Percentiles rank a stretch among this genome's conserved stretches.
Conservation (phyloP, 2,329 filamentous ascomycete species). For the Monilinia polystroma region DNA sequence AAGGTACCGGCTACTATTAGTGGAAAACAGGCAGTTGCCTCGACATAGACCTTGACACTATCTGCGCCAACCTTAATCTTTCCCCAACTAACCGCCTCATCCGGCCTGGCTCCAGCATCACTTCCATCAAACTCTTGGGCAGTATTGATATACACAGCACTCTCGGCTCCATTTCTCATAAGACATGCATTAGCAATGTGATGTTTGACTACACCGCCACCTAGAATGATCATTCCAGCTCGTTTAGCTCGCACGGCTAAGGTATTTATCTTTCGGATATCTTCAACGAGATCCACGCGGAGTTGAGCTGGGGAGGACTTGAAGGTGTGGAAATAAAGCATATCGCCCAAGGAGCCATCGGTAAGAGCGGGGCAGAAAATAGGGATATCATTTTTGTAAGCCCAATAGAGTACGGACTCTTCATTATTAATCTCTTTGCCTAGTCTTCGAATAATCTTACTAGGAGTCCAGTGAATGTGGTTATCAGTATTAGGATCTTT, state of each 20-base stretch:
- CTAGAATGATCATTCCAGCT: slow-evolving; percentile 92
- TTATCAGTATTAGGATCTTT: slow-evolving; percentile 47
- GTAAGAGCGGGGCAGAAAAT: slow-evolving; percentile 96
- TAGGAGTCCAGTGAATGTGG: slow-evolving; percentile 86
- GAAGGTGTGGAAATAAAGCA: slow-evolving; percentile 98
- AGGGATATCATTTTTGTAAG: slow-evolving; percentile 93
- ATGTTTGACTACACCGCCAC: slow-evolving; percentile 94
- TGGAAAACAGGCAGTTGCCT: slow-evolving; percentile 64
- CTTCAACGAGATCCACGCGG: slow-evolving; percentile 86
- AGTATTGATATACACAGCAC: slow-evolving; percentile 96
- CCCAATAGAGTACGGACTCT: slow-evolving; percentile 89
- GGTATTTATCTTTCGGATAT: slow-evolving; percentile 90
- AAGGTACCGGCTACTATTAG: slow-evolving; percentile 68
- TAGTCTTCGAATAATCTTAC: slow-evolving; percentile 83
- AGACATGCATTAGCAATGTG: slow-evolving; percentile 97
- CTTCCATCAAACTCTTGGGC: slow-evolving; percentile 97
- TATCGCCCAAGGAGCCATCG: slow-evolving; percentile 92
- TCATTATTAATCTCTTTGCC: slow-evolving; percentile 95
- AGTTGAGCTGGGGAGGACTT: slow-evolving; percentile 80
- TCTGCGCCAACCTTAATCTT: slow-evolving; percentile 92
- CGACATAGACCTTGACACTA: slow-evolving; percentile 80
- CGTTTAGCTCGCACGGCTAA: slow-evolving; percentile 83
- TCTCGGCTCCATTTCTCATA: slow-evolving; percentile 97
- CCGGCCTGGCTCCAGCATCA: slow-evolving; percentile 89
- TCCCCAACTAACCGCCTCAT: slow-evolving; percentile 97